Conservation (phyloP, 2,329 filamentous ascomycete genomes). For the Nemania sp. region DNA sequence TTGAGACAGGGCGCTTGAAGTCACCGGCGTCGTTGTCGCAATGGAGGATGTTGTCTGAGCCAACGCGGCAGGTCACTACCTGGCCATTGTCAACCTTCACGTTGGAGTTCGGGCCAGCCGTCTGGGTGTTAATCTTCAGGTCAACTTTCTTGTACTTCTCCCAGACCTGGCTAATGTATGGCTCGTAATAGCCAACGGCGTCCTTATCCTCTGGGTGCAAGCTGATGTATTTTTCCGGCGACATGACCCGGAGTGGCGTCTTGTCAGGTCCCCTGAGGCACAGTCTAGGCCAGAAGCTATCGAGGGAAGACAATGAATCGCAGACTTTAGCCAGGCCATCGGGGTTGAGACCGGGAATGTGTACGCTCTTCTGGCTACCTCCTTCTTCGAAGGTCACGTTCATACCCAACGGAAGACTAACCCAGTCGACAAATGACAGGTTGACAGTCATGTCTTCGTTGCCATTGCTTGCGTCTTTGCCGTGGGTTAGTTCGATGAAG, state of each 20-base stretch:
- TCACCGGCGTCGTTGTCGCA: conserved; percentile 46
- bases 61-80: conserved; percentile 44
- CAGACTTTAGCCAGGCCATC: conserved; percentile 46
- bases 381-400: conserved; percentile 39
- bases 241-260: conserved; percentile 48
- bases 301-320: conserved; percentile 41
- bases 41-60: conserved; percentile 37
- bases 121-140: conserved; percentile 49
- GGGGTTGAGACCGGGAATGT: conserved; percentile 43
- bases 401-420: conserved; percentile 55
- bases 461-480: conserved; percentile 29
- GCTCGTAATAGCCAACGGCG: conserved; percentile 45
- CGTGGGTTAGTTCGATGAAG: conserved; percentile 24
- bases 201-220: conserved; percentile 19
- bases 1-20: conserved; percentile 47
- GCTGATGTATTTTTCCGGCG: conserved; percentile 46
- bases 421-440: conserved; percentile 55
- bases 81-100: conserved; percentile 16
- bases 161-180: conserved; percentile 51
- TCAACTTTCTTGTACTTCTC: conserved; percentile 41
- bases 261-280: conserved; percentile 41
- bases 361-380: conserved; percentile 39
- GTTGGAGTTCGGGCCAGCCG: conserved; percentile 19
- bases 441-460: conserved; percentile 47
- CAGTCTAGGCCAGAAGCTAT: conserved; percentile 46